Percentiles rank a stretch among this genome's conserved stretches.
Conservation (phyloP, 73 alveolate species). For the Stentor roeselii region DNA sequence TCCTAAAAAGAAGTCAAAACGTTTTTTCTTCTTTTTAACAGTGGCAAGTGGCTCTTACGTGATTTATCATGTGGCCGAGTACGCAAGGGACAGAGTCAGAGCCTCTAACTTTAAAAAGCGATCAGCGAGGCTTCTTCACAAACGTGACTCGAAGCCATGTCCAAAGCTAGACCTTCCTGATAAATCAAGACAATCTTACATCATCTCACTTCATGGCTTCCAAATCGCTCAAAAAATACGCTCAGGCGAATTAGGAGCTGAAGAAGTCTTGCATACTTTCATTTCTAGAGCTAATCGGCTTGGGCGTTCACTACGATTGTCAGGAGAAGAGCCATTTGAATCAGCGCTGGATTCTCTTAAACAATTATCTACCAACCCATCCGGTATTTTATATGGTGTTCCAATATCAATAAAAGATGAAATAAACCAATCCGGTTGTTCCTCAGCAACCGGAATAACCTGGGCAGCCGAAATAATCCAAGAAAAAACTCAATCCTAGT, state of each 20-base stretch:
- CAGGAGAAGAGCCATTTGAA: constrained; percentile 25
- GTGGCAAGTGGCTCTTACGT: too few species aligned
- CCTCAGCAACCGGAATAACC: constrained; percentile 44
- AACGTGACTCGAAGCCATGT: background rate
- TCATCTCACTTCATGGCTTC: background rate
- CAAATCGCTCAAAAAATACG: background rate
- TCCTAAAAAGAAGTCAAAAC: too few species aligned
- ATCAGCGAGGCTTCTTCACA: background rate
- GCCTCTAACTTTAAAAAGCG: background rate
- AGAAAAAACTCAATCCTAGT: constrained; percentile 52
- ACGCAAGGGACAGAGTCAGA: background rate
- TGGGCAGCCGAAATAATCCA: constrained; percentile 3
- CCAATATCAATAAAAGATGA: constrained; percentile 70
- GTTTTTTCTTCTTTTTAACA: too few species aligned
- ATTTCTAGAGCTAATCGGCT: background rate
- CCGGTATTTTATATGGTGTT: constrained; percentile 45
- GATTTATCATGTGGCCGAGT: background rate
- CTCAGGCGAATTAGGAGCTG: background rate
- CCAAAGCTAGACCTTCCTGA: background rate
- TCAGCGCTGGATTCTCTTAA: background rate
- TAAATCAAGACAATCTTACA: background rate
- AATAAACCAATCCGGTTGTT: constrained; percentile 35
- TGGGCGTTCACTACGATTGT: background rate
- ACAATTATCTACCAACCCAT: background rate
- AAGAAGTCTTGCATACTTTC: background rate